These are phyloP conservation scores for Hippophae tibetana DNA, from an alignment of 306 rosid species.

Conservation along the genomic window DNA sequence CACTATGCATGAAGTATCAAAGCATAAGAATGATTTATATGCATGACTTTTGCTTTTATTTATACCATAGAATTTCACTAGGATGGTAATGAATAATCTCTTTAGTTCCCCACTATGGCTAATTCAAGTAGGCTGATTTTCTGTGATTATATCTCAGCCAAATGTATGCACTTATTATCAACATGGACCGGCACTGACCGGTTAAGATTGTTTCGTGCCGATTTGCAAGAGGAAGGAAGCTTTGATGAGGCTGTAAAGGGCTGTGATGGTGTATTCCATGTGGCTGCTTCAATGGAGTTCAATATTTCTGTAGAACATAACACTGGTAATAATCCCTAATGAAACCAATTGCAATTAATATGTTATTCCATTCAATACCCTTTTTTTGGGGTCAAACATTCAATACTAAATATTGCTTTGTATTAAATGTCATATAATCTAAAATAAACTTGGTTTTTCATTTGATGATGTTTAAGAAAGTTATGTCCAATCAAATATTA, in stretches of 20 bases:
- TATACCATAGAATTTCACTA: too few relatives aligned
- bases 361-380: neutral
- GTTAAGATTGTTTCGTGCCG: conserved; percentile 54
- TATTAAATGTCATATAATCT: neutral
- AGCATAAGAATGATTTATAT: too few relatives aligned
- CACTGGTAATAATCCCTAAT: conserved; percentile 33
- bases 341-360: neutral
- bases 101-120: neutral
- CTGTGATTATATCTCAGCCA: conserved; percentile 30
- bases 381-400: too few relatives aligned
- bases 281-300: conserved; percentile 69
- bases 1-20: too few relatives aligned
- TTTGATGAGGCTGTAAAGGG: conserved; percentile 64
- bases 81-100: neutral
- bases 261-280: conserved; percentile 64
- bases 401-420: too few relatives aligned
- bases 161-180: conserved; percentile 46
- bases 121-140: neutral
- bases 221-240: conserved; percentile 62
- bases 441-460: conserved; percentile 2
- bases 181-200: conserved; percentile 37
- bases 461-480: conserved; percentile 30
- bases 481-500: conserved; percentile 40
- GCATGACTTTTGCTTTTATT: too few relatives aligned
- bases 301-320: conserved; percentile 31